A percentile compares a stretch with the other conserved stretches of the same genome.
These are phyloP conservation scores for Spathaspora hagerdaliae DNA, from an alignment of 805 yeast species.

Conservation along the genomic window DNA sequence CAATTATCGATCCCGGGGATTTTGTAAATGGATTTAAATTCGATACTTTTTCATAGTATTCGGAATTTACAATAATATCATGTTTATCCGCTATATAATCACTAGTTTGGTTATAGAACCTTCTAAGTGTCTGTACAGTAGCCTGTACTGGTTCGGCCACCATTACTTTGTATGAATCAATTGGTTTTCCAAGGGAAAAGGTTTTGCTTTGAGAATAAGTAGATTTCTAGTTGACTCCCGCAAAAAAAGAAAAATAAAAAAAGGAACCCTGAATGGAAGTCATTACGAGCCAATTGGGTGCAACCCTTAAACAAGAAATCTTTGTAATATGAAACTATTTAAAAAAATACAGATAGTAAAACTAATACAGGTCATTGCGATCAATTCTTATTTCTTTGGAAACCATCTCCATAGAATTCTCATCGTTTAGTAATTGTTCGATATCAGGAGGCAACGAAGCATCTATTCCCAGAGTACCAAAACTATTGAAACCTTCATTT, in stretches of 20 bases:
- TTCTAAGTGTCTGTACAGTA: slow-evolving; percentile 25
- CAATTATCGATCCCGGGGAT: neutral
- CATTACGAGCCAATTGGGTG: no score
- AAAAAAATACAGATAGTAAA: no score
- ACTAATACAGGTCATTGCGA: no score
- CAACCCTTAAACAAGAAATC: neutral
- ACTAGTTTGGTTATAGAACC: slow-evolving; percentile 16
- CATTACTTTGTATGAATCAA: no score
- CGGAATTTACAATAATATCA: slow-evolving; percentile 18
- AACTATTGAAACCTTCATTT: no score
- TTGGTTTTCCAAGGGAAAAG: no score
- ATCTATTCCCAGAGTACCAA: neutral
- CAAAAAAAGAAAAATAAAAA: no score
- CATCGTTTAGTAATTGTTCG: slow-evolving; percentile 5
- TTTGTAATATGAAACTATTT: no score
- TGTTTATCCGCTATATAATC: slow-evolving; percentile 20
- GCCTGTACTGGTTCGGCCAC: slow-evolving; percentile 30
- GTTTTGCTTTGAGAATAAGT: no score
- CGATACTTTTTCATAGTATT: slow-evolving; percentile 9
- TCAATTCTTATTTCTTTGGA: neutral
- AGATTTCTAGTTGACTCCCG: no score
- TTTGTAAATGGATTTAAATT: slow-evolving; percentile 3
- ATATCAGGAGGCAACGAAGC: slow-evolving; percentile 7
- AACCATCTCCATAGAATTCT: neutral
- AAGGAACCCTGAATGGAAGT: no score